A percentile compares a stretch with the other conserved stretches of the same genome.
These are phyloP conservation scores for Mycosarcoma mackinlayi DNA, from an alignment of 1,284 basidiomycete species.

Conservation along the genomic window DNA sequence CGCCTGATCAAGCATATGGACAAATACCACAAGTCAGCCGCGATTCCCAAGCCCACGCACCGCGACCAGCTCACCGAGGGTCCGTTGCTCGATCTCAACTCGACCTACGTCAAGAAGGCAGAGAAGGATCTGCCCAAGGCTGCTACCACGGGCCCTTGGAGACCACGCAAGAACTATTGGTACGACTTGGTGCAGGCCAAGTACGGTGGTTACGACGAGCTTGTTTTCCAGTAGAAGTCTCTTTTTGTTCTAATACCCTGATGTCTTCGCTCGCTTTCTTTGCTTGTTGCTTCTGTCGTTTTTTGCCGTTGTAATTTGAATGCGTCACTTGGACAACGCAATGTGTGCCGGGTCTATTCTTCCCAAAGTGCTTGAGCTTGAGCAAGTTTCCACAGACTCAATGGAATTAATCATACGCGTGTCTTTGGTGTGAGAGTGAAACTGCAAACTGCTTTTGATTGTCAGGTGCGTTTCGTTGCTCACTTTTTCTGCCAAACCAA, in stretches of 20 bases:
- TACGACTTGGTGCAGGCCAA: constrained; percentile 54
- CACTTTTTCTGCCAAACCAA: constrained; percentile 22
- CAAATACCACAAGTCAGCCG: constrained; percentile 45
- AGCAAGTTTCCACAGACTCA: too few species aligned
- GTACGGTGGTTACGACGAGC: constrained; percentile 41
- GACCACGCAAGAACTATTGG: constrained; percentile 56
- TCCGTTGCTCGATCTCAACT: constrained; percentile 61
- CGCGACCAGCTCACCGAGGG: constrained; percentile 24
- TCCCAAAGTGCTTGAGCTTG: too few species aligned
- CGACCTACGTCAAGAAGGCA: constrained; percentile 64
- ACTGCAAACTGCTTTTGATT: too few species aligned
- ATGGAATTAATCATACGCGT: too few species aligned
- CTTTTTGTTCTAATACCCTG: neutral
- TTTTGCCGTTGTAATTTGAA: neutral
- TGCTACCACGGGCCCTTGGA: constrained; percentile 55
- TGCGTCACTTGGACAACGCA: too few species aligned
- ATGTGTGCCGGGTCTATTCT: too few species aligned
- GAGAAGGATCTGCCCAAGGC: constrained; percentile 57
- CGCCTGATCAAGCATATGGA: constrained; percentile 57
- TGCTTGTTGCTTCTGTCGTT: too few species aligned
- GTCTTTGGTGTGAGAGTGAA: too few species aligned
- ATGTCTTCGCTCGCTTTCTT: neutral
- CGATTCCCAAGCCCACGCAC: constrained; percentile 24
- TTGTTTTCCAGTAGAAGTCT: constrained; percentile 31
- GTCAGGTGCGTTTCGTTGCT: neutral